Evolutionary conservation across 129 eudicot species (phyloP).

Genomic region (Artemisia argyi): DNA sequence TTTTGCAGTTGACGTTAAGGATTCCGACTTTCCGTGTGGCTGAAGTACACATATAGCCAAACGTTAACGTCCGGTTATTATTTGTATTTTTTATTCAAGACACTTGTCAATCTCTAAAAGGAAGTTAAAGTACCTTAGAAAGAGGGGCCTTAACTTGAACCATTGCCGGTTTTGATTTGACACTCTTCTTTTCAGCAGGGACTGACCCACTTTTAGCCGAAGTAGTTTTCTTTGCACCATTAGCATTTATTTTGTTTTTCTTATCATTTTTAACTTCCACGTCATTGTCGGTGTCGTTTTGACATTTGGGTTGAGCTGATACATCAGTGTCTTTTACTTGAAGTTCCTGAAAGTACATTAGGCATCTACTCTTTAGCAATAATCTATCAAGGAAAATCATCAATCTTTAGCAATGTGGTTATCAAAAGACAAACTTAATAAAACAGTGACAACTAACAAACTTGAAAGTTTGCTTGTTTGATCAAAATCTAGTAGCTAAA

Average conservation of each 20-base stretch:
- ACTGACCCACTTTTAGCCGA: slow-evolving; percentile 47
- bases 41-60: slow-evolving; percentile 20
- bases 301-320: slow-evolving; percentile 35
- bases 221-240: slow-evolving; percentile 31
- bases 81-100: no score
- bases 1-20: slow-evolving; percentile 37
- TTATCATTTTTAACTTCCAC: slow-evolving; percentile 37
- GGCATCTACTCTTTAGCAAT: not conserved
- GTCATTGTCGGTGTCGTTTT: slow-evolving; percentile 34
- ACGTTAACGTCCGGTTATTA: no score
- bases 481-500: not conserved
- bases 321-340: slow-evolving; percentile 34
- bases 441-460: not conserved
- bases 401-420: no score
- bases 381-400: no score
- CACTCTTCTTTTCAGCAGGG: slow-evolving; percentile 44
- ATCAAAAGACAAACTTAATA: not conserved
- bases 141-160: slow-evolving; percentile 35
- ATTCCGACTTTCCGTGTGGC: slow-evolving; percentile 48
- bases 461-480: not conserved
- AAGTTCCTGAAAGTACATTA: slow-evolving; percentile 49
- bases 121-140: slow-evolving; percentile 40
- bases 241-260: slow-evolving; percentile 41
- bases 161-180: slow-evolving; percentile 40
- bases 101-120: not conserved